Evolutionary conservation across 2,329 filamentous ascomycete species (phyloP).

Genomic region (Penicillium digitatum): DNA sequence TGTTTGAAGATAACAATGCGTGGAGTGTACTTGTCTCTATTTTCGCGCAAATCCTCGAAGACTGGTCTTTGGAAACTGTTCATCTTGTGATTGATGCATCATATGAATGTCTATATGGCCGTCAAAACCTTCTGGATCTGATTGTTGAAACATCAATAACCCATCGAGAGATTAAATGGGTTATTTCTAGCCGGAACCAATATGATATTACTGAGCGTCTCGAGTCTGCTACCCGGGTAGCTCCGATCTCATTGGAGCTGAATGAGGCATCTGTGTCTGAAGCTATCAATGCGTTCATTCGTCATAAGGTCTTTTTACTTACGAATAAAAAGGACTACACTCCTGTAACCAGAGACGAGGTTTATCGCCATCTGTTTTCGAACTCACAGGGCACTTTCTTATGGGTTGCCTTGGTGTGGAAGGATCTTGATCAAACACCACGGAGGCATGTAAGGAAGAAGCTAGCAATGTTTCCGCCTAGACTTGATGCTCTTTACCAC

Average conservation of each 20-base stretch:
- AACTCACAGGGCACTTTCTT: constrained; percentile 39
- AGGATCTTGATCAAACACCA: constrained; percentile 20
- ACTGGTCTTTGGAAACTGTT: constrained; percentile 24
- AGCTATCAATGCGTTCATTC: constrained; percentile 20
- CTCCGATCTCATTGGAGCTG: constrained; percentile 27
- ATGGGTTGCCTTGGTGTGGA: constrained; percentile 38
- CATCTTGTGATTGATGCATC: constrained; percentile 48
- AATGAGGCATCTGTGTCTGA: constrained; percentile 16
- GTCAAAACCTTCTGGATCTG: constrained; percentile 35
- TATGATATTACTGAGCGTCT: constrained; percentile 37
- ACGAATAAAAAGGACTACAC: constrained; percentile 22
- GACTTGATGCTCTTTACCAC: constrained; percentile 15
- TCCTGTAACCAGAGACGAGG: constrained; percentile 3
- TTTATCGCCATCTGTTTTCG: constrained; percentile 19
- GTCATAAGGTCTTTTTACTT: constrained; percentile 18
- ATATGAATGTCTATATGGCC: constrained; percentile 42
- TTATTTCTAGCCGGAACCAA: constrained; percentile 47
- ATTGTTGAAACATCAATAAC: constrained; percentile 24
- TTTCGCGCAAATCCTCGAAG: constrained; percentile 41
- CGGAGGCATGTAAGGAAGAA: neutral
- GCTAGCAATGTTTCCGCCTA: constrained; percentile 1
- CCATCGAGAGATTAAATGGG: constrained; percentile 37
- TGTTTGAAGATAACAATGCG: constrained; percentile 44
- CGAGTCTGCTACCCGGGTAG: neutral
- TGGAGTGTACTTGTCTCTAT: constrained; percentile 38